Percentiles rank a stretch among this genome's conserved stretches.
phyloP scores from a whole-genome alignment of 2,329 filamentous ascomycete species.

The Penicillium sp. region DNA sequence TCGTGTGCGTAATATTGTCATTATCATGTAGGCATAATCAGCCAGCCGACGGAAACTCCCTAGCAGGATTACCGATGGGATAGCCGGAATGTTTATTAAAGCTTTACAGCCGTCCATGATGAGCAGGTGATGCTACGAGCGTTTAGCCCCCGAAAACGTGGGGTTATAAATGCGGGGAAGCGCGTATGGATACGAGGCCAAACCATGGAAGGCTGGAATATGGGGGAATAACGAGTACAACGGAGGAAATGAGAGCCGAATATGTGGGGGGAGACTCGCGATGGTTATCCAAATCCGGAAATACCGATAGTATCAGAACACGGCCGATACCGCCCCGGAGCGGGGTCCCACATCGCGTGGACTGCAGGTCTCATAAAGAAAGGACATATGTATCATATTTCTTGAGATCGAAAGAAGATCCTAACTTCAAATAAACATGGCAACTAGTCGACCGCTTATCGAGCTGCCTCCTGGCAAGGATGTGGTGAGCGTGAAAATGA shows the following conservation, averaged over 20 bases:
- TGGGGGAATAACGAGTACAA: no score
- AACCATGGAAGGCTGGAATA: neutral
- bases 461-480: neutral
- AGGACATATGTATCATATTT: neutral
- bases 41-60: neutral
- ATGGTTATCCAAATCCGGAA: neutral
- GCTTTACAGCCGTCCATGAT: neutral
- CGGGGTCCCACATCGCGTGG: neutral
- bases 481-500: constrained; percentile 25
- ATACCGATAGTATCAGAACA: neutral
- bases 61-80: neutral
- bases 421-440: neutral
- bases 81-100: neutral
- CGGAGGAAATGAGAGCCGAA: neutral
- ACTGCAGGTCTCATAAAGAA: neutral
- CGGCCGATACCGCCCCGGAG: neutral
- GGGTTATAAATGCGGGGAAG: neutral
- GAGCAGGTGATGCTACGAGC: neutral
- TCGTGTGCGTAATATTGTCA: neutral
- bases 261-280: neutral
- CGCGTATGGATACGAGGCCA: neutral
- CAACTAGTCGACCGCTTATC: constrained; percentile 24
- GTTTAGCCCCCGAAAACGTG: neutral
- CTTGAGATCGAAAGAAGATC: neutral
- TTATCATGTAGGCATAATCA: neutral